A percentile compares a stretch with the other conserved stretches of the same genome.
These are phyloP conservation scores for Ogataea corticis DNA, from an alignment of 805 yeast species.

Conservation along the genomic window DNA sequence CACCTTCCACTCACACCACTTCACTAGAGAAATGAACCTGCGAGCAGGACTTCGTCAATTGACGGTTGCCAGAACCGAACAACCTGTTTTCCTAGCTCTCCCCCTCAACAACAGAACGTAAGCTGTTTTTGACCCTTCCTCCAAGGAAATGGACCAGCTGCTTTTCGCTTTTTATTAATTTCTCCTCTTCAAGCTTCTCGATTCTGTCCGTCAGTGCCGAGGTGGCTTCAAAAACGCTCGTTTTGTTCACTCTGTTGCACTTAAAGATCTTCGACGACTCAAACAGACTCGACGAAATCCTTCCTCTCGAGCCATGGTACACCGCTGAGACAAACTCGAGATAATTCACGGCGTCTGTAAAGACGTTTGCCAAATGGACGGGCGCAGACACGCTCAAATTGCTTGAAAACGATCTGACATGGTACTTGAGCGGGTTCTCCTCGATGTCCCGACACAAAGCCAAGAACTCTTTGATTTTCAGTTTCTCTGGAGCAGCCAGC, in stretches of 20 bases:
- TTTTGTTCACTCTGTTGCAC: conserved; percentile 14
- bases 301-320: conserved; percentile 26
- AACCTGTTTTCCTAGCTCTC: not conserved
- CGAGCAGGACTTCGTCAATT: too few species aligned
- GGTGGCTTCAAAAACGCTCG: conserved; percentile 8
- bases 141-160: not conserved
- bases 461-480: conserved; percentile 36
- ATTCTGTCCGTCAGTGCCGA: conserved; percentile 9
- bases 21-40: not conserved
- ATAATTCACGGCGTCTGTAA: conserved; percentile 13
- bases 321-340: conserved; percentile 23
- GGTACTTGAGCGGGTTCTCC: conserved; percentile 48
- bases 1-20: not conserved
- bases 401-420: conserved; percentile 37
- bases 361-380: conserved; percentile 15
- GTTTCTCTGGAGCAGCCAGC: conserved; percentile 37
- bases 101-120: not conserved
- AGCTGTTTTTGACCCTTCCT: not conserved
- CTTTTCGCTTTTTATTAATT: too few species aligned
- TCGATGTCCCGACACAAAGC: conserved; percentile 47
- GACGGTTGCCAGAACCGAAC: not conserved
- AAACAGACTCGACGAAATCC: conserved; percentile 13
- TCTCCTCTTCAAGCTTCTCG: conserved; percentile 3
- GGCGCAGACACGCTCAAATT: conserved; percentile 22
- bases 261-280: conserved; percentile 25